These are phyloP conservation scores for Colletotrichum sp. DNA, from an alignment of 2,329 filamentous ascomycete genomes.

Conservation along the genomic window DNA sequence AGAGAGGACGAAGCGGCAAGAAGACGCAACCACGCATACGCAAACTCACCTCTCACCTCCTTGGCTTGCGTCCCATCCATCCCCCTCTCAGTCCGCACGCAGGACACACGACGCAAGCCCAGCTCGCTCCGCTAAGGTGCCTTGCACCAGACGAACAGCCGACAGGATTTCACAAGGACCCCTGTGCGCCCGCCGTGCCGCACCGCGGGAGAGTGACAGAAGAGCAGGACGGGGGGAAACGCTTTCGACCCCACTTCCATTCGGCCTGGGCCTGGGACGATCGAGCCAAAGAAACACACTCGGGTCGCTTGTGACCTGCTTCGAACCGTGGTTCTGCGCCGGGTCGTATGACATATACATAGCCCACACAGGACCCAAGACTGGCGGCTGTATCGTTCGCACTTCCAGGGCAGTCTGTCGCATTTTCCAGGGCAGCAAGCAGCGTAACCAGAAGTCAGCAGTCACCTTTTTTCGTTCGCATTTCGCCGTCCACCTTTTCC, in stretches of 20 bases:
- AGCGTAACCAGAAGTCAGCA: background rate
- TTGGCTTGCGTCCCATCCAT: background rate
- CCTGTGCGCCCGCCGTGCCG: background rate
- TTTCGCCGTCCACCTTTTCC: background rate
- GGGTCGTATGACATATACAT: conserved; percentile 18
- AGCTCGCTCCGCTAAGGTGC: background rate
- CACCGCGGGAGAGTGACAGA: background rate
- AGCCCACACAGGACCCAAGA: conserved; percentile 2
- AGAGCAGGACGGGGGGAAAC: background rate
- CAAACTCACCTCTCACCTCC: background rate
- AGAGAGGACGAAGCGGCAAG: background rate
- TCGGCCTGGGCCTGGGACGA: background rate
- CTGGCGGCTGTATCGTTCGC: background rate
- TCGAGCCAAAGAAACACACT: background rate
- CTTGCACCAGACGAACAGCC: background rate
- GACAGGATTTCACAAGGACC: background rate
- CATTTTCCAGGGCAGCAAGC: background rate
- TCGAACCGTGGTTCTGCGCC: background rate
- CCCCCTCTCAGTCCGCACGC: background rate
- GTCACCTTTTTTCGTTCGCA: background rate
- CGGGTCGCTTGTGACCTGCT: background rate
- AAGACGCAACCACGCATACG: conserved; percentile 1
- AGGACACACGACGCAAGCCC: background rate
- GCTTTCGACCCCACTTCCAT: background rate
- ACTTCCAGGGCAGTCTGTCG: background rate